Base-by-base conservation (phyloP, 441 rosid genomes). In the Dalechampia spathulata region DNA sequence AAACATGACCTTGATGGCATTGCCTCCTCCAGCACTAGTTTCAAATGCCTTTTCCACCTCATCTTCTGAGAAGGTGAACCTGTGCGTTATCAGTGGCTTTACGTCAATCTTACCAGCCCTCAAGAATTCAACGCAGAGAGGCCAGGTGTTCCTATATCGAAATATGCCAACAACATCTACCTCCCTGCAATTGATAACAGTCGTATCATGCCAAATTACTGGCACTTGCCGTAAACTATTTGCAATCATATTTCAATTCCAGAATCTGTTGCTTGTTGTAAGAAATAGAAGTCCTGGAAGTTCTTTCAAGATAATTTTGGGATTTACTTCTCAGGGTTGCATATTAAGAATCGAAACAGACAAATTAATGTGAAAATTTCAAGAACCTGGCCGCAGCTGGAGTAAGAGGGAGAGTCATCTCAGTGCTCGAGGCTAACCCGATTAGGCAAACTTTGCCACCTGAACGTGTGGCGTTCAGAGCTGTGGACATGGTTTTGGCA, bases 401-500 rank as follows among this genome's bases (percentile, higher is more conserved):
- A 50, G 95, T 84, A 37, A 87, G 92, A 39, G 80, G 93, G 27
- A 83, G 72, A 43, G 87, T 91, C 86, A 86, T 85, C 54, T 82
- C 71, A 30, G n/a, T n/a, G 3, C 54, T 63, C 39, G 75, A 90
- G 20, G 87, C 98, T 83, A 85, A 64, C 53, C 96, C 96, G 0
- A 90, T 83, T 13, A 87, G 90, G 73, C 98, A 87, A 45, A 87
- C 90, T 72, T 81, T 90, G 61, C 96, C 90, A 0, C 87, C 96
- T 7, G 82, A 43, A 44, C 74, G 36, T 40, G 95, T 80, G 46
- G 95, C 91, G 43, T 63, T 62, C 62, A 84, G 70, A 43, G 98
- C 85, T 0, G 96, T 86, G 2, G 86, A 68, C 90, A 82, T 86
- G 16, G 96, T 87, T 72, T 90, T 87, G 66, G 67, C 54, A 61